Evolutionary conservation across 208 protist genomes (phyloP).

Genomic region (Endotrypanum monterogeii): DNA sequence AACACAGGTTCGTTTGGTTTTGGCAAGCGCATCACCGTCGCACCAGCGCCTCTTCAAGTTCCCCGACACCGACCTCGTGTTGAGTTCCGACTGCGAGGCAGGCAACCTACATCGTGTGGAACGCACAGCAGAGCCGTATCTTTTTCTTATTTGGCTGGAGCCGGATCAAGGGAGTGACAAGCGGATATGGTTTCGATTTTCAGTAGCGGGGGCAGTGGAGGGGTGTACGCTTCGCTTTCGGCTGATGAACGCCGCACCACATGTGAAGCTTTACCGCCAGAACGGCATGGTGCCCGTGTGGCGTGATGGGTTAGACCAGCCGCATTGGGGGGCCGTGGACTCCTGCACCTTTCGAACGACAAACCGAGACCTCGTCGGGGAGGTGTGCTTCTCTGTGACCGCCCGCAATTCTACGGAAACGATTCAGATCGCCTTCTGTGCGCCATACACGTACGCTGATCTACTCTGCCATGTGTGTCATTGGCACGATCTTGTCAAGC

Average conservation of each 20-base stretch:
- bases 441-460: conserved; percentile 87
- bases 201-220: conserved; percentile 50
- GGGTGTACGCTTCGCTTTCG: conserved; percentile 55
- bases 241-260: conserved; percentile 76
- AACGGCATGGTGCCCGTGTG: conserved; percentile 86
- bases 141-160: conserved; percentile 79
- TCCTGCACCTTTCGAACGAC: conserved; percentile 68
- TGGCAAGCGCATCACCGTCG: conserved; percentile 54
- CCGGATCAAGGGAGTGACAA: conserved; percentile 71
- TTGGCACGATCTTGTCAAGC: conserved; percentile 75
- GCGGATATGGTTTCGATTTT: conserved; percentile 90
- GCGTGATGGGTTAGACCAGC: conserved; percentile 49
- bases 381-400: conserved; percentile 70
- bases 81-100: conserved; percentile 76
- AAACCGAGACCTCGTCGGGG: conserved; percentile 60
- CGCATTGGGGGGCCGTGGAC: conserved; percentile 69
- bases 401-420: conserved; percentile 51
- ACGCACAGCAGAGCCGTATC: conserved; percentile 37
- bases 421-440: conserved; percentile 86
- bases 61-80: conserved; percentile 47
- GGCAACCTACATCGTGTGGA: conserved; percentile 88
- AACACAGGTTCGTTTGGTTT: conserved; percentile 67
- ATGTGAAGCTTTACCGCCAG: conserved; percentile 75
- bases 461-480: conserved; percentile 82
- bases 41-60: conserved; percentile 71